Conservation (phyloP, 768 basidiomycete species). For the Kwoniella sp. region DNA sequence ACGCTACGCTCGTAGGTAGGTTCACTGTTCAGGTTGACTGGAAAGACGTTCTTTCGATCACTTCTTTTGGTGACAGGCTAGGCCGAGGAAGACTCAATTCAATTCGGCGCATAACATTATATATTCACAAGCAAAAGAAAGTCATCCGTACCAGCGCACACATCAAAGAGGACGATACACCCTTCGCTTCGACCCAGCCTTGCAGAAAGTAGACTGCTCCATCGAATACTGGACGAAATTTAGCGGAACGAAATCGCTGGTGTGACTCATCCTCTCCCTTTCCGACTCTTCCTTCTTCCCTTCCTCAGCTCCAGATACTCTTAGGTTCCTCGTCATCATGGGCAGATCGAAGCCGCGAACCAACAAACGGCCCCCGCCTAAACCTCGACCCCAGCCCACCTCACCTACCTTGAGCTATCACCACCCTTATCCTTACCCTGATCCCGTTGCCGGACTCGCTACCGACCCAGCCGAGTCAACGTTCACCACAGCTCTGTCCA, state of each 20-base stretch:
- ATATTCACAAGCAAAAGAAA: no score
- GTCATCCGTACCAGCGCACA: no score
- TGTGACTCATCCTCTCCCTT: no score
- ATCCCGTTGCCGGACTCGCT: neutral
- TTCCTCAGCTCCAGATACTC: neutral
- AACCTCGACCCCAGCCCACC: conserved; percentile 23
- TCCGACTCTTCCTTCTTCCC: neutral
- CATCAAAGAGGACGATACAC: no score
- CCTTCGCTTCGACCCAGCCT: no score
- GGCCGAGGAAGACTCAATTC: no score
- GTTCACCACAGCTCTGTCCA: conserved; percentile 32
- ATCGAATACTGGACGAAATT: no score
- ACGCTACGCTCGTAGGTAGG: neutral
- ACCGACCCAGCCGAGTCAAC: conserved; percentile 31
- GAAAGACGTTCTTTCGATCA: neutral
- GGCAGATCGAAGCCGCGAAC: conserved; percentile 37
- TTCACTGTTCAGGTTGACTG: neutral
- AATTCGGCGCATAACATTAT: no score
- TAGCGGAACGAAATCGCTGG: no score
- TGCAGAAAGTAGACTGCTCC: no score
- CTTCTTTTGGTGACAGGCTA: no score
- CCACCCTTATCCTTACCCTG: neutral
- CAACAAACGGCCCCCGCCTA: conserved; percentile 43
- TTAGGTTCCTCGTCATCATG: conserved; percentile 4
- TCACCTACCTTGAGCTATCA: conserved; percentile 1